A percentile compares a stretch with the other conserved stretches of the same genome.
These are phyloP conservation scores for Acanthamoeba polyphaga DNA, from an alignment of 208 protist species.

Conservation along the genomic window DNA sequence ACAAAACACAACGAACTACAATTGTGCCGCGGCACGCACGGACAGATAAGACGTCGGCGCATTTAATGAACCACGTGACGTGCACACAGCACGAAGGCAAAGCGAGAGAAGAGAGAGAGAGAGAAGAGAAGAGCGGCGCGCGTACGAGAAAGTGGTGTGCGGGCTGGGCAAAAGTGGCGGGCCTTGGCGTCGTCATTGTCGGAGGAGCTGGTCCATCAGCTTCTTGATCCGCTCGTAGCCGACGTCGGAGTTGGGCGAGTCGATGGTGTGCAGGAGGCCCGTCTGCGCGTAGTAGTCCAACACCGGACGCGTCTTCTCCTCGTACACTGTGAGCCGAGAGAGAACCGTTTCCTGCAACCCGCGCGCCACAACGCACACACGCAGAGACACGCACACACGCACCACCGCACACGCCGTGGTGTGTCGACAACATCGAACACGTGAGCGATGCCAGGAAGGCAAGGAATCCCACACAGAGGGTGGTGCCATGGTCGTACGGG, in stretches of 20 bases:
- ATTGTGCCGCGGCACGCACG: too few relatives aligned
- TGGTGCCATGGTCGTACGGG: slow-evolving; percentile 77
- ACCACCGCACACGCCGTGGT: not conserved
- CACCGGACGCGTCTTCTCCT: slow-evolving; percentile 92
- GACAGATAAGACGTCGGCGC: too few relatives aligned
- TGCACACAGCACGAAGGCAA: too few relatives aligned
- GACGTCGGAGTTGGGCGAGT: slow-evolving; percentile 82
- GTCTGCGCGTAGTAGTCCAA: slow-evolving; percentile 91
- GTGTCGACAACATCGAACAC: not conserved
- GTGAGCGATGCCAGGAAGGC: not conserved
- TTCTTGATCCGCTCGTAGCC: slow-evolving; percentile 82
- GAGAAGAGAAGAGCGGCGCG: too few relatives aligned
- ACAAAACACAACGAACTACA: too few relatives aligned
- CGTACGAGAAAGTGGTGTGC: too few relatives aligned
- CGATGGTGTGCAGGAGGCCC: slow-evolving; percentile 90
- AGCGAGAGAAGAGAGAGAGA: too few relatives aligned
- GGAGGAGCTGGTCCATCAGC: not conserved
- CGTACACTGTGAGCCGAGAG: slow-evolving; percentile 94
- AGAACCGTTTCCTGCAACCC: slow-evolving; percentile 88
- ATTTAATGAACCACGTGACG: too few relatives aligned
- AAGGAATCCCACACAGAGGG: not conserved
- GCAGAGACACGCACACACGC: not conserved
- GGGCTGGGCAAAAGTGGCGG: too few relatives aligned
- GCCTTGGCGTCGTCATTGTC: not conserved
- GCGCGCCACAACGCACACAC: not conserved